Percentiles rank a stretch among this genome's conserved stretches.
phyloP scores from a whole-genome alignment of 1,284 basidiomycete genomes.

The Fomitopsis palustris region DNA sequence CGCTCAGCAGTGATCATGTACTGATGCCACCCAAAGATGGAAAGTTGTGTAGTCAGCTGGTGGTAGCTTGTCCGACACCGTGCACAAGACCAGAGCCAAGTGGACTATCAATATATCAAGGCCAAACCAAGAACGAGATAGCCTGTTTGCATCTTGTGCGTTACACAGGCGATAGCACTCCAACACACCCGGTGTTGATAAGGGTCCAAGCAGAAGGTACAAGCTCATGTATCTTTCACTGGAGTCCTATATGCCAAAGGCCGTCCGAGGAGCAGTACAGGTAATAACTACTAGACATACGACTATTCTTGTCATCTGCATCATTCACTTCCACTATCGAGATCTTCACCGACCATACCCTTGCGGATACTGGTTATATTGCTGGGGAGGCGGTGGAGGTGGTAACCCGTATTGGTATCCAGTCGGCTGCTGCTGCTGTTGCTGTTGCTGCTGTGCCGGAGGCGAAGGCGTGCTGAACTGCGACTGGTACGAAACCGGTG shows the following conservation, averaged over 20 bases:
- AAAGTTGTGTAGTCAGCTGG: background rate
- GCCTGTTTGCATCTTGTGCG: no score
- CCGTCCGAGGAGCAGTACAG: background rate
- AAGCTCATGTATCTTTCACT: no score
- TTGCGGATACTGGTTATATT: constrained; percentile 17
- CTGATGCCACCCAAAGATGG: background rate
- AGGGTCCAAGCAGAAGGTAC: no score
- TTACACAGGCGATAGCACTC: no score
- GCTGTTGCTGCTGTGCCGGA: constrained; percentile 26
- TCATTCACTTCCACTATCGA: background rate
- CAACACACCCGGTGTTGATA: no score
- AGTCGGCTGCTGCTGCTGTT: constrained; percentile 6
- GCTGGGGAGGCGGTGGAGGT: constrained; percentile 25
- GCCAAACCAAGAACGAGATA: no score
- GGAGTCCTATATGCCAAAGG: background rate
- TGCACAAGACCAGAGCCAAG: background rate
- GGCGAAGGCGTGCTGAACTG: constrained; percentile 27
- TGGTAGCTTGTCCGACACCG: background rate
- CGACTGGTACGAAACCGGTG: constrained; percentile 28
- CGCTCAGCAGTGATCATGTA: background rate
- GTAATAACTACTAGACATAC: background rate
- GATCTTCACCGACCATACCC: constrained; percentile 14
- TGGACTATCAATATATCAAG: background rate
- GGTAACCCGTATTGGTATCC: constrained; percentile 25
- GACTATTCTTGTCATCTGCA: background rate